Base-by-base conservation (phyloP, 495 filamentous ascomycete genomes). In the Paragyromitra xinjiangensis region DNA sequence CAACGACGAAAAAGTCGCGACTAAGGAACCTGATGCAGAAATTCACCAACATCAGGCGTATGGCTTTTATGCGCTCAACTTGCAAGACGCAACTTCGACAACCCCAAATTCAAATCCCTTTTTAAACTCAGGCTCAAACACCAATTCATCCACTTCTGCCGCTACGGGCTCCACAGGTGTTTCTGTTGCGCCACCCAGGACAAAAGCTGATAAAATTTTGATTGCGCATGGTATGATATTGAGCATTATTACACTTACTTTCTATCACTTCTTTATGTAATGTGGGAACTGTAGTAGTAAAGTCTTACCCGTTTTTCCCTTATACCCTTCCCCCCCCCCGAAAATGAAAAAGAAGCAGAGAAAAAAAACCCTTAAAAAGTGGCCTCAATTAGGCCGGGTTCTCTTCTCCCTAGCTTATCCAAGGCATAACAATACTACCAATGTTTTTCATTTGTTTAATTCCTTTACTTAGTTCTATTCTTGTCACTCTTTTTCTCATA, bases 81-180 rank as follows among this genome's bases (percentile, higher is more conserved):
- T 93, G 51, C 86, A 85, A 19, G 64, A 83, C 29, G 89, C 89
- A 11, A 73, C 86, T 6, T 85, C 68, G 19, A 87, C 85, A 6
- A 85, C 90, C 58, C 84, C 85, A 6, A 85, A 83, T 63, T 87
- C 88, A 42, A 93, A 95, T 77, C 91, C 92, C 0, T 93, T 92
- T 81, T 66, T 84, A 2, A 77, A 51, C 39, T 53, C 81, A 6
- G 56, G 19, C 14, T 4, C 42, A 58, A 77, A 67, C 48, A 77
- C 69, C 40, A 59, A 70, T 5, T 64, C 75, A 19, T 59, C 64
- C 19, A 65, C 76, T 19, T 19, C 51, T 53, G 40, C 40, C 24
- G 64, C 76, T n/a, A 76, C 71, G 29, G 81, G 81, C 12, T 64
- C 66, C n/a, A 24, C 19, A 19, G 59, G 55, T 19, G 50, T 5